Evolutionary conservation across 148 eudicot genomes (phyloP).

Genomic region (Beta vulgaris): DNA sequence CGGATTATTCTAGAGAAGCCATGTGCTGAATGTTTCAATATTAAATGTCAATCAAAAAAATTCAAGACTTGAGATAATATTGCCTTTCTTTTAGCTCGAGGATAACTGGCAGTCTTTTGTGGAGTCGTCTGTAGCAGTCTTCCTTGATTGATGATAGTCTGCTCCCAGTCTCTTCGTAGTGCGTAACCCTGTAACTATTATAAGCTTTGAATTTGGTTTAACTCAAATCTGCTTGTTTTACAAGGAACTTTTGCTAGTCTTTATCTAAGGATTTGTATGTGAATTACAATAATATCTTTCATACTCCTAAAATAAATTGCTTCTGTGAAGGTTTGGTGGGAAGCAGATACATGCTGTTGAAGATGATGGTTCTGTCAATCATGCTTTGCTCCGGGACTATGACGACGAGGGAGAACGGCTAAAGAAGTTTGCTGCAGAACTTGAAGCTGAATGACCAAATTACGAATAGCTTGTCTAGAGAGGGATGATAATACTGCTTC

Average conservation of each 20-base stretch:
- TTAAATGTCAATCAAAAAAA: too few relatives aligned
- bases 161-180: neutral
- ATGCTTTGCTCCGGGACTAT: slow-evolving; percentile 63
- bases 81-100: too few relatives aligned
- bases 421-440: slow-evolving; percentile 84
- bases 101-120: neutral
- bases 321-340: slow-evolving; percentile 73
- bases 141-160: neutral
- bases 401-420: slow-evolving; percentile 66
- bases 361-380: slow-evolving; percentile 85
- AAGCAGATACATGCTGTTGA: slow-evolving; percentile 70
- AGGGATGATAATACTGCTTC: neutral
- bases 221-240: neutral
- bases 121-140: neutral
- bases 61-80: too few relatives aligned
- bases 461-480: neutral
- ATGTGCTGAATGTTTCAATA: neutral
- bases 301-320: too few relatives aligned
- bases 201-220: neutral
- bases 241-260: neutral
- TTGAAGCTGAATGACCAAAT: slow-evolving; percentile 53
- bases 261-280: neutral
- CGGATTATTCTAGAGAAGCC: neutral
- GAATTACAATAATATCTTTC: too few relatives aligned
- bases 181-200: neutral